Percentiles rank a stretch among this genome's conserved stretches.
These are phyloP conservation scores for Fusarium secorum DNA, from an alignment of 2,329 filamentous ascomycete genomes.

Conservation along the genomic window DNA sequence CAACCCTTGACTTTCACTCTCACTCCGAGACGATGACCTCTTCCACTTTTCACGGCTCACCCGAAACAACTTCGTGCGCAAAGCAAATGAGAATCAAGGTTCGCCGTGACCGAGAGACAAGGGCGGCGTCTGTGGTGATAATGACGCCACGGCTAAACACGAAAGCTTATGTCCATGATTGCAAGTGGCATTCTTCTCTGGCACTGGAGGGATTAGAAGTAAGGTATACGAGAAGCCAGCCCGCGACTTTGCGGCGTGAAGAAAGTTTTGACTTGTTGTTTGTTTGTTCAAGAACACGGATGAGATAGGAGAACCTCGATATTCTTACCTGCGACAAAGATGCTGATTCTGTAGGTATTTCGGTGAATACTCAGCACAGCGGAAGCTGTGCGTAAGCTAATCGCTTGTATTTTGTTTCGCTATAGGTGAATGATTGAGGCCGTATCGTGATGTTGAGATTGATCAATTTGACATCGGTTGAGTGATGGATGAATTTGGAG, in stretches of 20 bases:
- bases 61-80: neutral
- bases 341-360: neutral
- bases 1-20: neutral
- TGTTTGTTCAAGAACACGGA: neutral
- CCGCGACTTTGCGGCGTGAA: neutral
- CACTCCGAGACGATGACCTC: neutral
- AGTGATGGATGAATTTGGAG: neutral
- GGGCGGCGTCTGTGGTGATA: neutral
- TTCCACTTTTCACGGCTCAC: neutral
- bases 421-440: neutral
- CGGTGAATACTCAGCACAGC: neutral
- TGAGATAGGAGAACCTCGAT: neutral
- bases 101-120: neutral
- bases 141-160: constrained; percentile 4
- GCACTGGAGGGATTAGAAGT: neutral
- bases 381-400: neutral
- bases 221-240: neutral
- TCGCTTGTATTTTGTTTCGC: neutral
- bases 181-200: neutral
- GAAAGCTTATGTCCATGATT: neutral
- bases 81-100: neutral
- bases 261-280: neutral
- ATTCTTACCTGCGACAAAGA: neutral
- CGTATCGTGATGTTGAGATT: neutral
- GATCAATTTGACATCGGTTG: neutral